These are phyloP conservation scores for Trichomonas vaginalis DNA, from an alignment of 208 protist species.

Conservation along the genomic window DNA sequence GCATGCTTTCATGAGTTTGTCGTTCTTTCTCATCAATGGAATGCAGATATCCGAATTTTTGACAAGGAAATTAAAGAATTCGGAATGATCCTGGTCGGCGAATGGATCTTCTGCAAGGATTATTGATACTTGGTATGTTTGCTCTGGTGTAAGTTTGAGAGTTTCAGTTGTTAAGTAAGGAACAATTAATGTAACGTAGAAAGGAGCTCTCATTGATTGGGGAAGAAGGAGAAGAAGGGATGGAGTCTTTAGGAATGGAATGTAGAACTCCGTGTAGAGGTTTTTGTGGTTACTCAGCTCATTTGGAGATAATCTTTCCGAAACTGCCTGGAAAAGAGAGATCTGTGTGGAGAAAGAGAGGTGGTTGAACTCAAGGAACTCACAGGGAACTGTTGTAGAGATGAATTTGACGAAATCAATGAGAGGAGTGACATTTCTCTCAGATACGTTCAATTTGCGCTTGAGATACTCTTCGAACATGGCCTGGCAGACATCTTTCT, in stretches of 20 bases:
- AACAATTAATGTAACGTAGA: not conserved
- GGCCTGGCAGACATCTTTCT: not conserved
- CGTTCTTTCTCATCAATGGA: not conserved
- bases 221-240: not conserved
- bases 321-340: not conserved
- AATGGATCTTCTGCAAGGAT: not conserved
- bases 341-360: not conserved
- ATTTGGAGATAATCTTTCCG: not conserved
- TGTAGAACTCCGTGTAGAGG: not conserved
- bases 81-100: not conserved
- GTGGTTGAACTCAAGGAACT: not conserved
- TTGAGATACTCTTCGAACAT: not conserved
- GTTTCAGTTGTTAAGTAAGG: not conserved
- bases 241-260: not conserved
- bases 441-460: not conserved
- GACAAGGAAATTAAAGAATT: not conserved
- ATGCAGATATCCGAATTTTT: not conserved
- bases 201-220: not conserved
- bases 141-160: not conserved
- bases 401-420: not conserved
- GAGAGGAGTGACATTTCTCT: not conserved
- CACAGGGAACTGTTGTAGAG: not conserved
- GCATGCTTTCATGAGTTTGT: not conserved
- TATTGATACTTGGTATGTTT: not conserved
- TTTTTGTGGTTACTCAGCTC: not conserved